Base-by-base conservation (phyloP, 2,329 filamentous ascomycete genomes). In the Alternaria arborescens region DNA sequence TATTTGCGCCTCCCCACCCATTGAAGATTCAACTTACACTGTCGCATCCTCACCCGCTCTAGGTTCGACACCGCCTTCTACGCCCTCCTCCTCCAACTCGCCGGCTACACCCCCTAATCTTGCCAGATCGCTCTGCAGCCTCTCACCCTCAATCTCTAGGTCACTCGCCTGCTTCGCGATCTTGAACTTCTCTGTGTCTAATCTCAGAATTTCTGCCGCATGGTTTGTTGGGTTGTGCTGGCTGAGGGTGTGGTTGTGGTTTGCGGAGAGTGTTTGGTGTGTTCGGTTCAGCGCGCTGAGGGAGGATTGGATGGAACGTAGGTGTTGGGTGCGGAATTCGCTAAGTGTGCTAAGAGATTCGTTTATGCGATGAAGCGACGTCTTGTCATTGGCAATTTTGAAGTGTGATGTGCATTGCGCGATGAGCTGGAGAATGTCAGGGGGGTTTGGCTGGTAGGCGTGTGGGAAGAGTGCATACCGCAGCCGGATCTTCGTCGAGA, bases 161-260 rank as follows among this genome's bases (percentile, higher is more conserved):
- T 98, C 94, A 1, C 88, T 90, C 0, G 92, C 93, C 16, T 91
- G 88, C 80, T 98, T 98, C n/a, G 94, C 94, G 58, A 93, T 90
- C 69, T 93, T 90, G 81, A 98, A 98, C 76, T 97, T 97, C 70
- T 94, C 89, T 1, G 93, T 97, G 80, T 98, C 94, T 62, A 97
- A 89, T 41, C 90, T 87, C 20, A 95, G 86, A 64, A 98, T 97
- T 74, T 92, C 88, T 36, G 88, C 89, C 6, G 94, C 93, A 81
- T 98, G 94, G 61, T 88, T 88, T 6, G 89, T 86, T 0, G 91
- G 87, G 66, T 93, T 92, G 82, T 97, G 92, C 3, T 89, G 83
- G 1, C 88, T 81, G 1, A 92, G 83, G 1, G 92, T 89, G 79
- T 96, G 92, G 55, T 87, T 85, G 81, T 97, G 89, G 74, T 95